phyloP scores from a whole-genome alignment of 202 grass and related monocot species.

The Sporobolus alterniflorus region DNA sequence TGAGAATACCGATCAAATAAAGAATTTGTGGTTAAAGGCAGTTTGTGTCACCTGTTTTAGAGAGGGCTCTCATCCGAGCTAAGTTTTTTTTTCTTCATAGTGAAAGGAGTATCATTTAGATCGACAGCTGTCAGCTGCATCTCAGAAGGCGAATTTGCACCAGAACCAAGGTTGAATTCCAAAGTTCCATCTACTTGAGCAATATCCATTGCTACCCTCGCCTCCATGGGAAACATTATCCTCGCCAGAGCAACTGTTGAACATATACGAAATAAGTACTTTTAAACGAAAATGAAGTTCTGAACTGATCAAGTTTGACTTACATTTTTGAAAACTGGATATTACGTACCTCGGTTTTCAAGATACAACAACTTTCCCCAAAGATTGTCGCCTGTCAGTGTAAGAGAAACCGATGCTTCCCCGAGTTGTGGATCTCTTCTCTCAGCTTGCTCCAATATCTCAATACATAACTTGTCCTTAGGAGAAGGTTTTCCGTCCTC shows the following conservation, averaged over 20 bases:
- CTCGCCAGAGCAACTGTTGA: constrained; percentile 86
- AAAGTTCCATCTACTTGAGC: constrained; percentile 92
- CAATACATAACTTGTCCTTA: constrained; percentile 82
- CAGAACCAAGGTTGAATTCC: constrained; percentile 70
- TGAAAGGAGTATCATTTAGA: constrained; percentile 81
- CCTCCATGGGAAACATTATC: constrained; percentile 92
- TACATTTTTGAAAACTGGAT: not conserved
- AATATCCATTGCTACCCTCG: constrained; percentile 93
- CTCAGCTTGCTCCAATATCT: constrained; percentile 95
- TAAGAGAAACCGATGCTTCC: constrained; percentile 90
- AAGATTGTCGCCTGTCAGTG: constrained; percentile 67
- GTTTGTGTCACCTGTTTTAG: constrained; percentile 75
- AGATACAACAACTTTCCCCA: constrained; percentile 77
- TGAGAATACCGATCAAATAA: constrained; percentile 4
- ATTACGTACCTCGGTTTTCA: constrained; percentile 98
- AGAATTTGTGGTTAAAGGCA: not conserved
- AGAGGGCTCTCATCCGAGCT: constrained; percentile 88
- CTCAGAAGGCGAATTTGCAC: constrained; percentile 28
- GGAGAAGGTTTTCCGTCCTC: constrained; percentile 77
- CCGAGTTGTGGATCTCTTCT: constrained; percentile 75
- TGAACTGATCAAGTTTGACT: not conserved
- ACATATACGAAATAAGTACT: constrained; percentile 18
- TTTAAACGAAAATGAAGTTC: not conserved
- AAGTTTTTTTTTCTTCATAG: constrained; percentile 63
- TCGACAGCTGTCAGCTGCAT: constrained; percentile 54